These are phyloP conservation scores for Globisporangium camurandrum DNA, from an alignment of 352 stramenopile species.

Conservation along the genomic window DNA sequence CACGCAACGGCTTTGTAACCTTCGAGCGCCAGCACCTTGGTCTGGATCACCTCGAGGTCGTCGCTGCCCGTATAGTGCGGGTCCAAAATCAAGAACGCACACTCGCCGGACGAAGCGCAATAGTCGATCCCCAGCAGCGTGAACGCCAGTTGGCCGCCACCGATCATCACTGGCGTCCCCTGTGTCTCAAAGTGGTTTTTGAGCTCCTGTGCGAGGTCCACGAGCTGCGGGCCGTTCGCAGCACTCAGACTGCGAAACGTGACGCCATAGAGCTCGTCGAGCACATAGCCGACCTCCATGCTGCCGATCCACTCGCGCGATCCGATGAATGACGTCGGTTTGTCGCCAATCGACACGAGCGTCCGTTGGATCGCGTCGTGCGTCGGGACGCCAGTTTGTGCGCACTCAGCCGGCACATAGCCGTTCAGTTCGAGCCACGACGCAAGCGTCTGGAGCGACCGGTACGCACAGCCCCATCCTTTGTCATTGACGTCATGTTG, in stretches of 20 bases:
- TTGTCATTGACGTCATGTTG: slow-evolving; percentile 76
- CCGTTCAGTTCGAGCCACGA: slow-evolving; percentile 75
- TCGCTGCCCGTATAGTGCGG: slow-evolving; percentile 73
- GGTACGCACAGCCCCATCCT: slow-evolving; percentile 86
- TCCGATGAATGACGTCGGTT: slow-evolving; percentile 51
- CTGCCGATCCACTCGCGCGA: slow-evolving; percentile 81
- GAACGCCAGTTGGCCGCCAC: slow-evolving; percentile 73
- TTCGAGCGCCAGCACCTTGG: slow-evolving; percentile 62
- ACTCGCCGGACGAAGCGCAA: slow-evolving; percentile 46
- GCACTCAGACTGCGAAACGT: slow-evolving; percentile 64
- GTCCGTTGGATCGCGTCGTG: slow-evolving; percentile 71
- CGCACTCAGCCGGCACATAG: slow-evolving; percentile 27
- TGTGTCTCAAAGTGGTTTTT: slow-evolving; percentile 71
- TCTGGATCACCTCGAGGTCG: slow-evolving; percentile 62
- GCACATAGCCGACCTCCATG: slow-evolving; percentile 76
- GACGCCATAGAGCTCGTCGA: slow-evolving; percentile 72
- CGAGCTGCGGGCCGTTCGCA: slow-evolving; percentile 41
- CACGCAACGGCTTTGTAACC: slow-evolving; percentile 70
- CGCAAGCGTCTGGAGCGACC: slow-evolving; percentile 76
- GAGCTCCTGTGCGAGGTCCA: slow-evolving; percentile 56
- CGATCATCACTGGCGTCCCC: slow-evolving; percentile 84
- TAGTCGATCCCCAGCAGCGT: slow-evolving; percentile 76
- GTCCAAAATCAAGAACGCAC: slow-evolving; percentile 74
- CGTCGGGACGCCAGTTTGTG: slow-evolving; percentile 21
- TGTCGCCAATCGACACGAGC: slow-evolving; percentile 78